Conservation (phyloP, 805 yeast species). For the Starmerella apis region DNA sequence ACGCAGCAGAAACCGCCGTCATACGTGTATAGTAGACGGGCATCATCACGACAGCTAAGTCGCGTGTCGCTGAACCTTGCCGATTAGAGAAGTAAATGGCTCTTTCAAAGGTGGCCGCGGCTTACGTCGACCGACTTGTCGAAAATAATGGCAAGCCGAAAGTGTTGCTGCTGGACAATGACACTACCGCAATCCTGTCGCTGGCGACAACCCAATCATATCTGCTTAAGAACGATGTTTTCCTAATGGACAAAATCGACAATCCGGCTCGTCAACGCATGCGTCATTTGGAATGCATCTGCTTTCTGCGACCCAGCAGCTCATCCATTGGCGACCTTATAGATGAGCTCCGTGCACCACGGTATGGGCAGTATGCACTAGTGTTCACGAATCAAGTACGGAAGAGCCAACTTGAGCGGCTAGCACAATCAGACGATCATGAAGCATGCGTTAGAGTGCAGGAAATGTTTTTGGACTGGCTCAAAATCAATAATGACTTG, state of each 20-base stretch:
- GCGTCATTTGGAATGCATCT: conserved; percentile 72
- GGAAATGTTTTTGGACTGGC: conserved; percentile 78
- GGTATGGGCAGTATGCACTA: conserved; percentile 64
- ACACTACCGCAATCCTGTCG: conserved; percentile 77
- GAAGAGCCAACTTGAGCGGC: conserved; percentile 67
- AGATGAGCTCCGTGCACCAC: conserved; percentile 66
- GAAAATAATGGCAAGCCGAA: conserved; percentile 40
- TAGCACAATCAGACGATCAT: conserved; percentile 84
- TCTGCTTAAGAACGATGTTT: conserved; percentile 71
- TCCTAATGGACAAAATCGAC: conserved; percentile 56
- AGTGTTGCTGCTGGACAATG: conserved; percentile 67
- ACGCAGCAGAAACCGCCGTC: neutral
- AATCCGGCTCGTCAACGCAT: conserved; percentile 53
- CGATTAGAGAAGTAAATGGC: conserved; percentile 1
- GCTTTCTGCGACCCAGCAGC: conserved; percentile 63
- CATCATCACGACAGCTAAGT: no score
- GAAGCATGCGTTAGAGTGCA: conserved; percentile 68
- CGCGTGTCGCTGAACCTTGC: no score
- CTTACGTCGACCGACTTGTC: conserved; percentile 35
- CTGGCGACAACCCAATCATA: conserved; percentile 81
- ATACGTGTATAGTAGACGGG: no score
- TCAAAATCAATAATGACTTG: conserved; percentile 59
- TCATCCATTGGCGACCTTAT: conserved; percentile 51
- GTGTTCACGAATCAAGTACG: conserved; percentile 66
- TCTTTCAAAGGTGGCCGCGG: conserved; percentile 29